Percentiles rank a stretch among this genome's conserved stretches.
These are phyloP conservation scores for Bruguiera parviflora DNA, from an alignment of 345 rosid genomes.

Conservation along the genomic window DNA sequence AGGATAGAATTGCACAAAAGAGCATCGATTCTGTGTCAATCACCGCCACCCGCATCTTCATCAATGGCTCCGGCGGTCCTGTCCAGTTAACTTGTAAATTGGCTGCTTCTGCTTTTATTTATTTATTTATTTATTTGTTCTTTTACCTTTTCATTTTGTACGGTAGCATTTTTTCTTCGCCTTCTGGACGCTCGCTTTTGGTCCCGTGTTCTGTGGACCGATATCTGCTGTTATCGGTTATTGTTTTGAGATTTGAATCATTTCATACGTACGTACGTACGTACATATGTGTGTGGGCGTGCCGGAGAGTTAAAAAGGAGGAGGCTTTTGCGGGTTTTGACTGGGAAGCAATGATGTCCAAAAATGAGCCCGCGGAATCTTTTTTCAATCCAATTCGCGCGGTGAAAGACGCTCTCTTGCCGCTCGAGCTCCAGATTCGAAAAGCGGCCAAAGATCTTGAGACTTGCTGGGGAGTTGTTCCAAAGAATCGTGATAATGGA, in stretches of 20 bases:
- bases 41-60: neutral
- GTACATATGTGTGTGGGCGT: too few species aligned
- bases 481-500: constrained; percentile 24
- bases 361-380: constrained; percentile 62
- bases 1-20: neutral
- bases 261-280: too few species aligned
- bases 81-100: constrained; percentile 8
- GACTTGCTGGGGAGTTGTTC: constrained; percentile 43
- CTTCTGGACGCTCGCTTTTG: too few species aligned
- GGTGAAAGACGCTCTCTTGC: constrained; percentile 55
- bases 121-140: neutral
- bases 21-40: neutral
- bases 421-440: constrained; percentile 55
- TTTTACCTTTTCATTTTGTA: neutral
- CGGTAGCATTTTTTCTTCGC: neutral
- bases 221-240: too few species aligned
- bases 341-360: constrained; percentile 51
- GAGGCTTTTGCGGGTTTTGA: too few species aligned
- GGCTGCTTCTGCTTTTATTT: too few species aligned
- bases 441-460: constrained; percentile 71
- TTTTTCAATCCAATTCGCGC: constrained; percentile 63
- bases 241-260: too few species aligned
- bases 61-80: constrained; percentile 13
- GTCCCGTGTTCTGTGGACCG: too few species aligned
- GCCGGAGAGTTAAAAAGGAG: too few species aligned